Percentiles rank a stretch among this genome's conserved stretches.
These are phyloP conservation scores for Phaseolus coccineus DNA, from an alignment of 331 rosid species.

Conservation along the genomic window DNA sequence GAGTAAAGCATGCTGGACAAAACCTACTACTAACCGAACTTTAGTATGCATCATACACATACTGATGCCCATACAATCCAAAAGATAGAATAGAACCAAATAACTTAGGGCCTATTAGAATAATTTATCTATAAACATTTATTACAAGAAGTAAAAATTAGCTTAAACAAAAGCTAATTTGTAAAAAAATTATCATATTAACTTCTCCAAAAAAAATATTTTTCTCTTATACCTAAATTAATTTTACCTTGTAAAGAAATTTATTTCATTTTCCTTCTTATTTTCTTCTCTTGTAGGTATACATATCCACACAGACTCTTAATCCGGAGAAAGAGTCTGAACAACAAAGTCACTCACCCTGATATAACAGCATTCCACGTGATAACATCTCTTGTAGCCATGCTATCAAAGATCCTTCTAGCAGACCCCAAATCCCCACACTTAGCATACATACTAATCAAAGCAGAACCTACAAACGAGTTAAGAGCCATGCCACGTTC, in stretches of 20 bases:
- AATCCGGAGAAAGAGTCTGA: not conserved
- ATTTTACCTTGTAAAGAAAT: not conserved
- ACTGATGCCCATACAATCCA: not conserved
- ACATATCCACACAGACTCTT: not conserved
- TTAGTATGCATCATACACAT: not conserved
- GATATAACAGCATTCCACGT: conserved; percentile 46
- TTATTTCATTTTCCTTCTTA: not conserved
- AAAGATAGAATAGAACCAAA: not conserved
- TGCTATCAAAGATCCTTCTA: conserved; percentile 35
- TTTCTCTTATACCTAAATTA: not conserved
- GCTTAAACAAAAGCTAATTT: too few species aligned
- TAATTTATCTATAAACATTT: not conserved
- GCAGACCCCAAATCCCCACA: conserved; percentile 62
- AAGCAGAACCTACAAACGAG: conserved; percentile 50
- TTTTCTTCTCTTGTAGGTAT: not conserved
- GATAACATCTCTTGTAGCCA: conserved; percentile 34
- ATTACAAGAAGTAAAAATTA: not conserved
- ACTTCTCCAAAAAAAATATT: too few species aligned
- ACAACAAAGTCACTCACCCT: conserved; percentile 24
- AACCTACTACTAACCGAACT: not conserved
- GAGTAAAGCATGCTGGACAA: not conserved
- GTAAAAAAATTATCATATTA: not conserved
- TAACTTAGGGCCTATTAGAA: not conserved
- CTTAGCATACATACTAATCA: conserved; percentile 71
- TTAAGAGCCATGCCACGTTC: conserved; percentile 51